Evolutionary conservation across 352 stramenopile species (phyloP), one percentile per base, ranked within the genome.

Genomic region (Phytophthora pini): DNA sequence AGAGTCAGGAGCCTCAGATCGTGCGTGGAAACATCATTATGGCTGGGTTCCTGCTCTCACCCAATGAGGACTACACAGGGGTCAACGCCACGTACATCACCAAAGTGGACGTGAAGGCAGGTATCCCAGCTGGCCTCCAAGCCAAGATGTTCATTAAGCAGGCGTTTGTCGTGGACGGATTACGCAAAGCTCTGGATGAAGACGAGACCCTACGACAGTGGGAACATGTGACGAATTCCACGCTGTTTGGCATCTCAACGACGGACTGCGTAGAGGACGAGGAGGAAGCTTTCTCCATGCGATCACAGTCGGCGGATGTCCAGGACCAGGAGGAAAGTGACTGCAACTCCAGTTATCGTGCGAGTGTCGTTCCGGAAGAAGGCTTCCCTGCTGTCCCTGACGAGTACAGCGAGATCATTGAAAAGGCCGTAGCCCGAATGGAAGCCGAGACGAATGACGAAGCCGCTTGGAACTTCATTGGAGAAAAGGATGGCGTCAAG

Each of bases 111-210:
- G 58, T 90, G 24, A 87, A 88, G 52, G 80, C 74, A 20, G 80
- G 79, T 29, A 88, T 89, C 24, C 79, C 76, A 0, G 52, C 63
- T 15, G 57, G 74, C 15, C 64, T 91, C 15, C 80, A 91, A 59
- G 79, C 76, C n/a, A 88, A 88, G 64, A 72, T 91, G 63, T 87
- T 91, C 44, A 70, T 86, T 39, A 91, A 89, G 72, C 82, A 91
- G 52, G 78, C 76, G 24, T 88, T 89, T 38, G 74, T 90, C 27
- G 78, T 90, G 41, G 81, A 89, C 38, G 79, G 74, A 32, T 39
- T 89, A 20, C 79, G 79, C 11, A 80, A 74, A 32, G 80, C 73
- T 27, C 70, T 89, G 11, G 80, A 91, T 20, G 77, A 91, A 0
- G 70, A 84, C n/a, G 66, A 76, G 15, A 49, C 27, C 3, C 40